Base-by-base conservation (phyloP, 495 filamentous ascomycete genomes). In the Neohortaea acidophila region DNA sequence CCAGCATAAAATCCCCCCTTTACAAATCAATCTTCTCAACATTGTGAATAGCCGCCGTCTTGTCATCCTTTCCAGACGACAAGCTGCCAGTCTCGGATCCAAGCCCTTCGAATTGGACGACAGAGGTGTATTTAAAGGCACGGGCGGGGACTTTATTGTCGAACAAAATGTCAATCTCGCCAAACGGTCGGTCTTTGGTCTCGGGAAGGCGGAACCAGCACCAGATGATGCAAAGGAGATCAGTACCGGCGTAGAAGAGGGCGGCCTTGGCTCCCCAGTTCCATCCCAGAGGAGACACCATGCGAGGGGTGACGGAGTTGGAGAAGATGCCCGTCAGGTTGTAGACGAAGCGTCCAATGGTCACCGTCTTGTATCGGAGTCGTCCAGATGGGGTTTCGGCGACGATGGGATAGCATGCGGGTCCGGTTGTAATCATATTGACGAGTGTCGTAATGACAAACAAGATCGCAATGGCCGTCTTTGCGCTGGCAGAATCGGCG, bases 331-430 rank as follows among this genome's bases (percentile, higher is more conserved):
- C 69, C 29, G 73, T 72, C 33, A 82, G 62, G 53, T 79, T 82
- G 62, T 82, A 84, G 24, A 79, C 58, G 37, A 74, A 71, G 30
- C 80, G 72, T 2, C 75, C 75, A 0, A 81, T 64, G 2, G 75
- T 74, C 28, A 79, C 75, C 1, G 81, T 84, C 62, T 85, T 84
- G 54, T 79, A 77, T 36, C 81, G 77, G 5, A 87, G 64, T 1
- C 81, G 68, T 21, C 76, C 68, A 2, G 81, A 77, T 6, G 79
- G 80, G 6, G 84, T 54, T 50, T 85, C 81, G 3, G 75, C 69
- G 8, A 84, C 80, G 14, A 87, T 65, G 0, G 78, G 81, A 54
- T 81, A 43, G 32, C 21, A 25, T 9, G 84, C 79, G 0, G 80
- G 81, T 1, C 81, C 81, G 26, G 85, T 77, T 0, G 79, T 76